phyloP scores from a whole-genome alignment of 202 grass and related monocot genomes.

The Musa balbisiana region DNA sequence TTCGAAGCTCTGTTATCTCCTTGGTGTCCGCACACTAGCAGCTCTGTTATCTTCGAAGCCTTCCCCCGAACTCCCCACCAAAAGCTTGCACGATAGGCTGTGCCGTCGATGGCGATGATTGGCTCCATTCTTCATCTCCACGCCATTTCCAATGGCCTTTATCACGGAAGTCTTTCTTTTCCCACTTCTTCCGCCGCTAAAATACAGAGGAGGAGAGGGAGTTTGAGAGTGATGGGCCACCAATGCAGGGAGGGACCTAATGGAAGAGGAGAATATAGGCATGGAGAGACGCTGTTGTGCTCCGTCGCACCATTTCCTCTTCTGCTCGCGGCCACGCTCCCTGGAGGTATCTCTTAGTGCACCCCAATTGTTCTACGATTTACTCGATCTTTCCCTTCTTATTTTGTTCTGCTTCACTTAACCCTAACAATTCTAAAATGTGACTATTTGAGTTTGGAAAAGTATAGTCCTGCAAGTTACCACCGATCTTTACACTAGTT shows the following conservation, averaged over 20 bases:
- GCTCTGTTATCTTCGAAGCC: background rate
- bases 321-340: slow-evolving; percentile 56
- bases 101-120: slow-evolving; percentile 33
- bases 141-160: slow-evolving; percentile 1
- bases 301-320: slow-evolving; percentile 68
- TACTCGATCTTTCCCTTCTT: background rate
- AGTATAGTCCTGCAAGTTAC: too few species aligned
- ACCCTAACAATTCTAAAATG: background rate
- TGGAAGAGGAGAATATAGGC: background rate
- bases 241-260: background rate
- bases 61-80: background rate
- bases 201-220: background rate
- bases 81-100: background rate
- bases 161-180: background rate
- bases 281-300: slow-evolving; percentile 33
- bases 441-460: too few species aligned
- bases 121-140: slow-evolving; percentile 36
- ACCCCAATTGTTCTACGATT: background rate
- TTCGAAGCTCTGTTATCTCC: too few species aligned
- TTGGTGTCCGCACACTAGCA: slow-evolving; percentile 11
- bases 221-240: slow-evolving; percentile 9
- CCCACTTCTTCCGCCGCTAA: background rate
- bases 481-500: too few species aligned
- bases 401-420: background rate
- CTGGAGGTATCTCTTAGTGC: slow-evolving; percentile 33